These are phyloP conservation scores for Eucalyptus globulus DNA, from an alignment of 345 rosid genomes.

Conservation along the genomic window DNA sequence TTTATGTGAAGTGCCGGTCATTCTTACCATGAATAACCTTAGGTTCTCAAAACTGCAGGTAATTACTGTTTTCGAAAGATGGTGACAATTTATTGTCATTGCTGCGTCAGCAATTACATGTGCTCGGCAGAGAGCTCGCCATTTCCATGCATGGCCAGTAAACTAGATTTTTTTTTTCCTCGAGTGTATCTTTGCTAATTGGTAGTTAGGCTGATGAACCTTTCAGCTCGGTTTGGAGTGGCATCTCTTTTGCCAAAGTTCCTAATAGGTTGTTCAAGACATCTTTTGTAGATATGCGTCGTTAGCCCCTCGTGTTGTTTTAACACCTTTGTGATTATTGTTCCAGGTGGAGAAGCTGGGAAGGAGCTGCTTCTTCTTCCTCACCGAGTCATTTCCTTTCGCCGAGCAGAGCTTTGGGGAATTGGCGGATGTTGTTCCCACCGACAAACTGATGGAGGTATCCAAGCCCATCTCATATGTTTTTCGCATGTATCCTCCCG, in stretches of 20 bases:
- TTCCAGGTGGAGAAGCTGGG: conserved; percentile 70
- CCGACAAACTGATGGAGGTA: conserved; percentile 32
- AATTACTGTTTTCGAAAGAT: not conserved
- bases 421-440: conserved; percentile 14
- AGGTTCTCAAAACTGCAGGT: conserved; percentile 72
- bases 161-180: not conserved
- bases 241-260: not conserved
- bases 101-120: not conserved
- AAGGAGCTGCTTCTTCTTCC: conserved; percentile 79
- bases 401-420: conserved; percentile 53
- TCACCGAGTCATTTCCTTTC: conserved; percentile 55
- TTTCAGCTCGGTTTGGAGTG: not conserved
- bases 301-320: not conserved
- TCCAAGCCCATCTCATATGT: conserved; percentile 65
- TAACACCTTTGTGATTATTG: not conserved
- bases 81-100: not conserved
- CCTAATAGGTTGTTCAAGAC: not conserved
- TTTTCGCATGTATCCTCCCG: conserved; percentile 52
- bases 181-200: not conserved
- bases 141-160: not conserved
- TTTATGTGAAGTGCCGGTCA: conserved; percentile 32
- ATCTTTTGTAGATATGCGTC: not conserved
- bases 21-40: conserved; percentile 69
- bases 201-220: not conserved
- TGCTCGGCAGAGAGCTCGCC: not conserved